These are phyloP conservation scores for Priceomyces haplophilus DNA, from an alignment of 805 yeast species.

Conservation along the genomic window DNA sequence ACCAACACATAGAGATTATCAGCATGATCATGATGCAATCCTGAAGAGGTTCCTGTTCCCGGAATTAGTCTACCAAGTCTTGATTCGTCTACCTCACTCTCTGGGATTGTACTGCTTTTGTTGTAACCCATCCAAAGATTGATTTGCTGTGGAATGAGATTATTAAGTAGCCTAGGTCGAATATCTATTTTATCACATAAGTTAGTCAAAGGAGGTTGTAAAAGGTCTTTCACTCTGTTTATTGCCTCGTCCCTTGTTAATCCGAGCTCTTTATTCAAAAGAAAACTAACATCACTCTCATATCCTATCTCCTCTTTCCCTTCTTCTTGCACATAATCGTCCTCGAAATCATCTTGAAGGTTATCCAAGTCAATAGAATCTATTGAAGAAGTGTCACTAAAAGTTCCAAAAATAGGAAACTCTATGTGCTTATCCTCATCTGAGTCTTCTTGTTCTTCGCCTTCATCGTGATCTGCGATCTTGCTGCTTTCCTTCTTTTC, in stretches of 20 bases:
- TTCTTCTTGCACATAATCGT: conserved; percentile 25
- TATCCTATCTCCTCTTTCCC: conserved; percentile 2
- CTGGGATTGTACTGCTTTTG: conserved; percentile 7
- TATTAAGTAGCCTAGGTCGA: conserved; percentile 39
- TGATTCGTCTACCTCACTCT: conserved; percentile 14
- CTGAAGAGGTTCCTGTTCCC: conserved; percentile 62
- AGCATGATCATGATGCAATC: conserved; percentile 79
- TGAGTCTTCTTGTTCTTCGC: conserved; percentile 11
- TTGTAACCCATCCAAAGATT: conserved; percentile 69
- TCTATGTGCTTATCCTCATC: conserved; percentile 14
- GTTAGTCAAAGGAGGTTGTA: conserved; percentile 61
- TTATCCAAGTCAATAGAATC: conserved; percentile 44
- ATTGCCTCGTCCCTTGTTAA: conserved; percentile 16
- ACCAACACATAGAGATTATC: conserved; percentile 67
- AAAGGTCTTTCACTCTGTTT: conserved; percentile 45
- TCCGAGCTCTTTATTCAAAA: conserved; percentile 20
- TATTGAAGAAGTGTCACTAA: conserved; percentile 21
- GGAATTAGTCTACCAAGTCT: conserved; percentile 56
- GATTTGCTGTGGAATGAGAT: conserved; percentile 63
- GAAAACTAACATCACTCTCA: conserved; percentile 12
- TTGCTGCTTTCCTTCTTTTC: conserved; percentile 7
- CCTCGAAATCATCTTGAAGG: conserved; percentile 51
- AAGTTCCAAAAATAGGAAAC: conserved; percentile 7
- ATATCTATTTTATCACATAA: conserved; percentile 29
- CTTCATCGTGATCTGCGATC: conserved; percentile 11